Evolutionary conservation across 495 filamentous ascomycete species (phyloP).

Genomic region (Trichoderma gamsii): DNA sequence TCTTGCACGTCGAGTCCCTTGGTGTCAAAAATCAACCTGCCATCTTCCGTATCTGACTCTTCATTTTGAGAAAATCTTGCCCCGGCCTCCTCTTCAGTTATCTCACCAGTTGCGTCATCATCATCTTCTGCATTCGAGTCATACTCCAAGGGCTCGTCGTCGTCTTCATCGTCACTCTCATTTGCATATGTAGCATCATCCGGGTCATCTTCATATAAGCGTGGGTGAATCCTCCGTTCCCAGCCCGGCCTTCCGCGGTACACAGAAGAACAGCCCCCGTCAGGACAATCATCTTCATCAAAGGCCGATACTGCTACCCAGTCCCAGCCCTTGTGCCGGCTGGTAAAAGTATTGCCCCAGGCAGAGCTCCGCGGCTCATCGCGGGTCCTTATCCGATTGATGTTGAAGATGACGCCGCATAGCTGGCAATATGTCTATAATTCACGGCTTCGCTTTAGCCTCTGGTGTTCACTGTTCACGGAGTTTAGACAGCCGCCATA

Average conservation of each 20-base stretch:
- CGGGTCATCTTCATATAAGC: background rate
- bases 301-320: background rate
- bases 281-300: background rate
- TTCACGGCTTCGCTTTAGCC: background rate
- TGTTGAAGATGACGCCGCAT: slow-evolving; percentile 3
- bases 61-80: background rate
- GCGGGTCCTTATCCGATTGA: background rate
- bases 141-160: background rate
- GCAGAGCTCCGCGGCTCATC: background rate
- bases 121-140: background rate
- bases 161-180: background rate
- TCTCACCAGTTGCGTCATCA: background rate
- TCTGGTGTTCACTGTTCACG: background rate
- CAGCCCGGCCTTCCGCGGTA: background rate
- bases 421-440: background rate
- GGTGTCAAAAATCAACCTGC: background rate
- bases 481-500: background rate
- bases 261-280: background rate
- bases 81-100: background rate
- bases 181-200: background rate
- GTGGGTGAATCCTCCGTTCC: background rate
- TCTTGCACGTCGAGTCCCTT: background rate
- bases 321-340: background rate
- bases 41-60: background rate
- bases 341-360: background rate